Evolutionary conservation across 176 grass and related monocot species (phyloP).

Genomic region (Secale cereale): DNA sequence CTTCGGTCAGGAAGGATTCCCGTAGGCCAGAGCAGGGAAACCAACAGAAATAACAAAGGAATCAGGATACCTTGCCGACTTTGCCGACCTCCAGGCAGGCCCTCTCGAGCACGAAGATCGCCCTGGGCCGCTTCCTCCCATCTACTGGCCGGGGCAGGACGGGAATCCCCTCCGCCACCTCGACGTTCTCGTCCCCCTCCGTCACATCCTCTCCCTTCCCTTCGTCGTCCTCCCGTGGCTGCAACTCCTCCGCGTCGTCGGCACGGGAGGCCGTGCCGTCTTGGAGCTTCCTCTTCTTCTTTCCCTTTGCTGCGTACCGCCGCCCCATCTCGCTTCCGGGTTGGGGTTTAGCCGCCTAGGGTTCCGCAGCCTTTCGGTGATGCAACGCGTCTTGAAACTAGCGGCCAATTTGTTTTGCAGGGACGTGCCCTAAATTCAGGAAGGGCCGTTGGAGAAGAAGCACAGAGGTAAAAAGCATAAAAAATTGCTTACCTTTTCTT

Average conservation of each 20-base stretch:
- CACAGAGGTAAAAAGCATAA: too few relatives aligned
- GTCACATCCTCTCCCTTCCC: not conserved
- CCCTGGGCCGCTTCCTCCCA: conserved; percentile 45
- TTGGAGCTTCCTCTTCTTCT: not conserved
- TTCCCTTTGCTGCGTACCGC: not conserved
- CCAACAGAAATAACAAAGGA: too few relatives aligned
- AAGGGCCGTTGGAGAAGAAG: too few relatives aligned
- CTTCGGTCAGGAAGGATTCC: too few relatives aligned
- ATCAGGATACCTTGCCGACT: conserved; percentile 70
- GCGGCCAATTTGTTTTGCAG: too few relatives aligned
- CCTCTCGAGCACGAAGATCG: conserved; percentile 85
- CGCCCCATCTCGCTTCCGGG: too few relatives aligned
- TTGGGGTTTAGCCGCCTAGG: too few relatives aligned
- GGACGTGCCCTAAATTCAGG: too few relatives aligned
- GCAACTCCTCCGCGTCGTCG: not conserved
- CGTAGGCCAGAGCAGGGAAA: too few relatives aligned
- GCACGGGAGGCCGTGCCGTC: not conserved
- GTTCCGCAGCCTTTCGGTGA: too few relatives aligned
- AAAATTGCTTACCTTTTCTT: too few relatives aligned
- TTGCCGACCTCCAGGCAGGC: conserved; percentile 91
- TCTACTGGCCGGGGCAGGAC: conserved; percentile 44
- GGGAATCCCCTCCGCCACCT: conserved; percentile 21
- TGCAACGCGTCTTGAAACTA: too few relatives aligned
- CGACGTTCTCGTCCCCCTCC: conserved; percentile 11
- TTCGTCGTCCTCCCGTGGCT: conserved; percentile 14